Conservation (phyloP, 2,329 filamentous ascomycete species). For the Seiridium unicorne region DNA sequence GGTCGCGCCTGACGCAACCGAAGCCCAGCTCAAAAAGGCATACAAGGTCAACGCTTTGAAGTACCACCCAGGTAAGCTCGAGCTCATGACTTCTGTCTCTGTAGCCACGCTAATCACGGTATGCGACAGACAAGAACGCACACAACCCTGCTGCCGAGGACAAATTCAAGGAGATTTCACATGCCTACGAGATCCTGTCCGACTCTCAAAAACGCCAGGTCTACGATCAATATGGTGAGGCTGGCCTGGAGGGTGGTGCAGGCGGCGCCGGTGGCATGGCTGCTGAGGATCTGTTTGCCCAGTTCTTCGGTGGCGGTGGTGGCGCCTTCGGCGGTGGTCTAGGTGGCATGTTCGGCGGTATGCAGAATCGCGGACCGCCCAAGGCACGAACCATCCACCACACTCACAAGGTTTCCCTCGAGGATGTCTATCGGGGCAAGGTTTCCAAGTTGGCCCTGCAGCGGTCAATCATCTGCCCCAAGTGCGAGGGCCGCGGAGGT, state of each 20-base stretch:
- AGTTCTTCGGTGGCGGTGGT: slow-evolving; percentile 85
- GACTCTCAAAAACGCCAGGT: slow-evolving; percentile 87
- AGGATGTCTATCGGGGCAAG: slow-evolving; percentile 98
- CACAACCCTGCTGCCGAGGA: slow-evolving; percentile 91
- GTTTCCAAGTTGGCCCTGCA: slow-evolving; percentile 95
- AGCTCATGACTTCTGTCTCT: no score
- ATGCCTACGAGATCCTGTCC: slow-evolving; percentile 92
- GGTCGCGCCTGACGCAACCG: slow-evolving; percentile 77
- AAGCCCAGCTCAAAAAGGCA: slow-evolving; percentile 86
- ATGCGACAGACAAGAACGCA: slow-evolving; percentile 80
- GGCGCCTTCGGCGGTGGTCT: slow-evolving; percentile 69
- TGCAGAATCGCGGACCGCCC: slow-evolving; percentile 73
- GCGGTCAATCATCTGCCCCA: slow-evolving; percentile 94
- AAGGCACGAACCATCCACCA: slow-evolving; percentile 97
- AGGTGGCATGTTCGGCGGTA: slow-evolving; percentile 73
- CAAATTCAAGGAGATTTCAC: slow-evolving; percentile 97
- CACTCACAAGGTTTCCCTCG: slow-evolving; percentile 95
- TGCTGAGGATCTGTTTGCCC: slow-evolving; percentile 92
- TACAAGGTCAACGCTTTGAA: slow-evolving; percentile 84
- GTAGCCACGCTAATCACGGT: slow-evolving; percentile 13
- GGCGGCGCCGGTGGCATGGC: slow-evolving; percentile 78
- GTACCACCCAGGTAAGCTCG: slow-evolving; percentile 72
- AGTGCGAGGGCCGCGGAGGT: slow-evolving; percentile 90
- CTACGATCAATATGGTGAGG: slow-evolving; percentile 98
- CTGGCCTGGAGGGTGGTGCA: slow-evolving; percentile 86